phyloP scores from a whole-genome alignment of 495 filamentous ascomycete species.

The Lindgomyces ingoldianus region DNA sequence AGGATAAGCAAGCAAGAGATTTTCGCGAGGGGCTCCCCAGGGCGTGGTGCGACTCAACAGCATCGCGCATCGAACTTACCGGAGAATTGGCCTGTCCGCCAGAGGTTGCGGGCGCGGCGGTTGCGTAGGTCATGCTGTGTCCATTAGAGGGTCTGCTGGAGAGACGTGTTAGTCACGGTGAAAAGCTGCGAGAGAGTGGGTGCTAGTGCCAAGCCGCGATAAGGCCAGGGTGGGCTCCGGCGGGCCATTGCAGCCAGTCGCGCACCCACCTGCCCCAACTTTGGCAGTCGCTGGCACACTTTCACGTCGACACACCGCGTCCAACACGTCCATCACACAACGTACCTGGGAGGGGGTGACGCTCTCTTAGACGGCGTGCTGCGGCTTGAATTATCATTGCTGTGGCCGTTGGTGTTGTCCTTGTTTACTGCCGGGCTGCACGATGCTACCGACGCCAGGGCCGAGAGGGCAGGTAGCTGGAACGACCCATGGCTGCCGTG shows the following conservation, averaged over 20 bases:
- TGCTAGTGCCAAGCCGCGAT: constrained; percentile 25
- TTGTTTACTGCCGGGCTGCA: constrained; percentile 61
- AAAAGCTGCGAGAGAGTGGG: constrained; percentile 32
- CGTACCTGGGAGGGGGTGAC: constrained; percentile 19
- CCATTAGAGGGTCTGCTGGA: constrained; percentile 54
- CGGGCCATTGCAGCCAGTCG: constrained; percentile 11
- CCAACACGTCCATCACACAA: background rate
- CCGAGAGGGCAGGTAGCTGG: constrained; percentile 61
- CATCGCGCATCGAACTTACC: constrained; percentile 54
- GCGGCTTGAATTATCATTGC: constrained; percentile 17
- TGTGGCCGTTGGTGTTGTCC: background rate
- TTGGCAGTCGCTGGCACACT: background rate
- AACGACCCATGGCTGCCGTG: constrained; percentile 48
- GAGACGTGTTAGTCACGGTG: constrained; percentile 25
- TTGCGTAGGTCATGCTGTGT: constrained; percentile 59
- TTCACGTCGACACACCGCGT: background rate
- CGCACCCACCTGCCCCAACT: background rate
- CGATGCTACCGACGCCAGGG: constrained; percentile 64
- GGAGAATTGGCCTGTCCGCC: constrained; percentile 66
- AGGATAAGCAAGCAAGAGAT: constrained; percentile 35
- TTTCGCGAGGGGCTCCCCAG: constrained; percentile 2
- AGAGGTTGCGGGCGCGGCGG: constrained; percentile 66
- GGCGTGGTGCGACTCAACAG: background rate
- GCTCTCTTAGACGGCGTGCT: constrained; percentile 15
- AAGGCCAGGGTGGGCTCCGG: constrained; percentile 18